Evolutionary conservation across 164 flowering plant species (phyloP).

Genomic region (Euptelea pleiosperma): DNA sequence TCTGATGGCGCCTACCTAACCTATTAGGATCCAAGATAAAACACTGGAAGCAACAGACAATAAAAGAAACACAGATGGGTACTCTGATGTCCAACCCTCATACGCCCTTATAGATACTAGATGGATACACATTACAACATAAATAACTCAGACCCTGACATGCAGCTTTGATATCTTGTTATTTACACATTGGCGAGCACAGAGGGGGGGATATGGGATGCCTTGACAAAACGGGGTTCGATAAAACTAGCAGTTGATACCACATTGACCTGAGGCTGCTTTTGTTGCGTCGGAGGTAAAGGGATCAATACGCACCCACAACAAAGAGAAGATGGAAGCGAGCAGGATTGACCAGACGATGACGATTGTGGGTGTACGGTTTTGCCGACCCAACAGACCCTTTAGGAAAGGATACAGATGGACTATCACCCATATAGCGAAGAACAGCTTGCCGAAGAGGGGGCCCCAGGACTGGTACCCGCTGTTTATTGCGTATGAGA

Average conservation of each 20-base stretch:
- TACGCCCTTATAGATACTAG: background rate
- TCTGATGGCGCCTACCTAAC: background rate
- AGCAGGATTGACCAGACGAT: slow-evolving; percentile 96
- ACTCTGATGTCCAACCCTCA: slow-evolving; percentile 3
- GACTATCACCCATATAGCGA: slow-evolving; percentile 86
- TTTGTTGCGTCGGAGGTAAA: slow-evolving; percentile 48
- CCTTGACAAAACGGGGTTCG: slow-evolving; percentile 5
- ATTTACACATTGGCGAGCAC: slow-evolving; percentile 29
- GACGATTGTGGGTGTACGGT: slow-evolving; percentile 91
- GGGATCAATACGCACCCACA: slow-evolving; percentile 95
- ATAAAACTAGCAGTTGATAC: slow-evolving; percentile 56
- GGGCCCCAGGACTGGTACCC: slow-evolving; percentile 99
- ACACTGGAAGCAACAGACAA: background rate
- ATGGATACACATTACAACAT: slow-evolving; percentile 6
- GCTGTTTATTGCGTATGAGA: slow-evolving; percentile 83
- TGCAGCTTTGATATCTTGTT: slow-evolving; percentile 12
- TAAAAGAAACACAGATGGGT: background rate
- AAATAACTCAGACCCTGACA: slow-evolving; percentile 12
- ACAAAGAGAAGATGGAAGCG: slow-evolving; percentile 90
- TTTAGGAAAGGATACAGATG: slow-evolving; percentile 94
- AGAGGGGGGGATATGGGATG: slow-evolving; percentile 4
- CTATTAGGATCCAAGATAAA: slow-evolving; percentile 6
- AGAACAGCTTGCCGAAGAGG: slow-evolving; percentile 88
- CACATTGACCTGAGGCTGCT: slow-evolving; percentile 64
- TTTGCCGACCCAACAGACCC: slow-evolving; percentile 87